Evolutionary conservation across 2,329 filamentous ascomycete genomes (phyloP).

Genomic region (Fusarium redolens): DNA sequence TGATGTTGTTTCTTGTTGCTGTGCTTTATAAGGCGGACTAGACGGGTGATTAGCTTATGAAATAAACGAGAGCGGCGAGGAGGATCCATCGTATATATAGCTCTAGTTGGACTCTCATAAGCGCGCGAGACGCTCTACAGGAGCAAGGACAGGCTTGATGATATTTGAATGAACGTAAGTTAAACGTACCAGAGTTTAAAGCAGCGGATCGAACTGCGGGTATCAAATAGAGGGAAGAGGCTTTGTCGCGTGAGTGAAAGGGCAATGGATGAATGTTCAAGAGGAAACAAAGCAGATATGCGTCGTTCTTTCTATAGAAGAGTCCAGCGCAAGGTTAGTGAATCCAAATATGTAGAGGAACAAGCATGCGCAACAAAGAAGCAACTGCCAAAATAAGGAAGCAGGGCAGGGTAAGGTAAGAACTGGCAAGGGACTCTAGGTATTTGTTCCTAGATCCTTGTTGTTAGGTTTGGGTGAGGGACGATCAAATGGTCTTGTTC

Average conservation of each 20-base stretch:
- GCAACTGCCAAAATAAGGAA: constrained; percentile 16
- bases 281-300: constrained; percentile 41
- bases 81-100: constrained; percentile 38
- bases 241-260: constrained; percentile 34
- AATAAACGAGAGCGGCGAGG: constrained; percentile 40
- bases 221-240: constrained; percentile 36
- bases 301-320: constrained; percentile 42
- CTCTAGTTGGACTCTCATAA: constrained; percentile 19
- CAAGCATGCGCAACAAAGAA: constrained; percentile 30
- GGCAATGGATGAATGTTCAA: constrained; percentile 15
- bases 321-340: constrained; percentile 34
- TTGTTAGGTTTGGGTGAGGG: constrained; percentile 37
- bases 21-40: constrained; percentile 43
- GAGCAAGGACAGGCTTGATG: not conserved
- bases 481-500: constrained; percentile 22
- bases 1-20: constrained; percentile 29
- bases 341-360: constrained; percentile 20
- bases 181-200: constrained; percentile 35
- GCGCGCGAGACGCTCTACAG: constrained; percentile 7
- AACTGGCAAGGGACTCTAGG: not conserved
- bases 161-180: not conserved
- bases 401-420: constrained; percentile 4
- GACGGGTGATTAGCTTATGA: constrained; percentile 47
- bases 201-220: constrained; percentile 13
- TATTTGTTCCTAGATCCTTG: constrained; percentile 40